Evolutionary conservation across 805 yeast species (phyloP).

Genomic region (Millerozyma miso): DNA sequence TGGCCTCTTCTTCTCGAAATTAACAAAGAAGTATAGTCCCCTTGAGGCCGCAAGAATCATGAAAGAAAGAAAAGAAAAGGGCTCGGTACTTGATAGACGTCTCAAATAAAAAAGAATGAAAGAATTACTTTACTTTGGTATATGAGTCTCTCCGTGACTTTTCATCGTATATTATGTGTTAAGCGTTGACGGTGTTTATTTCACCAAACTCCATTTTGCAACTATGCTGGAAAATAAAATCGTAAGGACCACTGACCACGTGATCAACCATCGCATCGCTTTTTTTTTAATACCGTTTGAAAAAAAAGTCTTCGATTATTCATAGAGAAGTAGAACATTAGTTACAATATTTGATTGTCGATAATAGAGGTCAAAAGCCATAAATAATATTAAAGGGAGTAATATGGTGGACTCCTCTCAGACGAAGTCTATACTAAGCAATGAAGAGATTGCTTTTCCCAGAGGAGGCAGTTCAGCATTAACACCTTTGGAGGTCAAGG

Average conservation of each 20-base stretch:
- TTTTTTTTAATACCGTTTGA: not conserved
- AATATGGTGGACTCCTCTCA: conserved; percentile 6
- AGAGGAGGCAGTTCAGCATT: conserved; percentile 92
- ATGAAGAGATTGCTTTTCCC: conserved; percentile 69
- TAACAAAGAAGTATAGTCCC: conserved; percentile 46
- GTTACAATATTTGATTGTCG: not conserved
- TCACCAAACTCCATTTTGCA: not conserved
- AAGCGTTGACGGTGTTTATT: too few species aligned
- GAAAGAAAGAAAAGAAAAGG: conserved; percentile 16
- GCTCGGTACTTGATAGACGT: conserved; percentile 17
- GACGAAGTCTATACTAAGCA: conserved; percentile 28
- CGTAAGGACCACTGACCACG: not conserved
- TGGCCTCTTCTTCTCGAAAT: conserved; percentile 70
- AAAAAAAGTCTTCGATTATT: not conserved
- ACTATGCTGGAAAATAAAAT: not conserved
- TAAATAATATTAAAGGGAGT: not conserved
- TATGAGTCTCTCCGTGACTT: too few species aligned
- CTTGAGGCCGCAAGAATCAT: conserved; percentile 38
- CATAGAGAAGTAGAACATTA: not conserved
- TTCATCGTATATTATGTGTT: too few species aligned
- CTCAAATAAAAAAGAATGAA: conserved; percentile 2
- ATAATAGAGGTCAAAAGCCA: not conserved
- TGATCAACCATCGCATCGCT: not conserved
- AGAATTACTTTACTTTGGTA: not conserved
- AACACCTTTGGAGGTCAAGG: conserved; percentile 86